Evolutionary conservation across 2,329 filamentous ascomycete genomes (phyloP), one percentile per base, ranked within the genome.

Genomic region (Polytolypa hystricis): DNA sequence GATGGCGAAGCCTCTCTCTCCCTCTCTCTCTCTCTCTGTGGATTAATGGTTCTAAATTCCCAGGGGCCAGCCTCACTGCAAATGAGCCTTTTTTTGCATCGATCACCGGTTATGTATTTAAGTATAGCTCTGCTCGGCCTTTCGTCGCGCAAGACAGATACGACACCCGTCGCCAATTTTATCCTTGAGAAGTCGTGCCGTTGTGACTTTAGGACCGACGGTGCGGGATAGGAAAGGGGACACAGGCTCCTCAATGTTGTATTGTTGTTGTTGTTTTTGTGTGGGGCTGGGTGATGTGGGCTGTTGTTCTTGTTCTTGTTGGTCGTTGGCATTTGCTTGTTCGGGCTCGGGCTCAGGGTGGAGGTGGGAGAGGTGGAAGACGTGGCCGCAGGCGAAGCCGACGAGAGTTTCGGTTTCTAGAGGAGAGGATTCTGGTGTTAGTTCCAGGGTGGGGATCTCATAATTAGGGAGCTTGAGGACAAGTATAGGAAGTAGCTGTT

Each of bases 161-260:
- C 52, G 53, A 40, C 60, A 64, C 12, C 60, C 58, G 16, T 57
- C 51, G 9, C 42, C 42, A 7, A 89, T 69, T 42, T 75, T 75
- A 49, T 87, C 81, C 47, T 78, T 71, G 41, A 94, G 61, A 37
- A 94, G 56, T 44, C 85, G 73, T 26, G 87, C 86, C 54, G 85
- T 84, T 45, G 83, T 91, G 18, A 94, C 85, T 60, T 95, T 95
- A 19, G 80, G 76, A 0, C 84, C 83, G 5, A 96, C 77, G 36
- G 81, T 84, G 25, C 63, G 57, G 35, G 61, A 62, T 29, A 43
- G 31, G 4, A 43, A 4, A 3, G 42, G 32, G n/a, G 40, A 44
- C 6, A 35, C 40, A 3, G 37, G 29, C 25, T 11, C n/a, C n/a
- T n/a, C n/a, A n/a, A n/a, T n/a, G 30, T 31, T 36, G 26, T 10